Base-by-base conservation (phyloP, 108 stramenopile genomes). In the Cyclotella baltica region DNA sequence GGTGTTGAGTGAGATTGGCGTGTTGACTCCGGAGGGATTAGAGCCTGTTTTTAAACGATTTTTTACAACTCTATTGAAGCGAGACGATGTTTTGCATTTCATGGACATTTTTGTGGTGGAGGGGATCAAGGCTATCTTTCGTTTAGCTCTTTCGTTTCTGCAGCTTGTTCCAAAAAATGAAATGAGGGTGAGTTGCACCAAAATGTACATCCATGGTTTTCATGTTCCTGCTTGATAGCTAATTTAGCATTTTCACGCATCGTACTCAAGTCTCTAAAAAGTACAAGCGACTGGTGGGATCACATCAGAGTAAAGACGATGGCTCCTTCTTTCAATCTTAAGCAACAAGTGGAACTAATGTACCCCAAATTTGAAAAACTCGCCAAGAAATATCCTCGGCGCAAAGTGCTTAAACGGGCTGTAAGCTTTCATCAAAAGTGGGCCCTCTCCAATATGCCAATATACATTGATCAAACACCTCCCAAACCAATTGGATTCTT, bases 21-120 rank as follows among this genome's bases (percentile, higher is more conserved):
- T 83, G 10, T 72, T 84, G 23, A 79, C 84, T 29, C 81, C 74
- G 8, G 70, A 78, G 50, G 89, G 81, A 36, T 68, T 90, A 23
- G 75, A 83, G 43, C 88, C 87, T 16, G 83, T 95, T 1, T 95
- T 95, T 64, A 86, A 81, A 38, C 66, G 92, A 38, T 90, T 95
- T 61, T 93, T 95, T 69, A 37, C 35, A 2, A 72, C 72, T 37
- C 76, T 93, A 23, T 62, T 95, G 63, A 89, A 85, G 3, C 69
- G 80, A 59, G 66, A 67, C 23, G 78, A 80, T 57, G 84, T 91
- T 13, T 25, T 88, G 11, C 85, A 88, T 4, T 80, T 95, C 58
- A 85, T 95, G 87, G 94, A 95, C 77, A 87, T 95, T 31, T 95
- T 89, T 73, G 77, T 89, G 25, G 61, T 92, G 46, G 94, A 95